Evolutionary conservation across 2,329 filamentous ascomycete species (phyloP).

Genomic region (Dactylellina cionopaga): DNA sequence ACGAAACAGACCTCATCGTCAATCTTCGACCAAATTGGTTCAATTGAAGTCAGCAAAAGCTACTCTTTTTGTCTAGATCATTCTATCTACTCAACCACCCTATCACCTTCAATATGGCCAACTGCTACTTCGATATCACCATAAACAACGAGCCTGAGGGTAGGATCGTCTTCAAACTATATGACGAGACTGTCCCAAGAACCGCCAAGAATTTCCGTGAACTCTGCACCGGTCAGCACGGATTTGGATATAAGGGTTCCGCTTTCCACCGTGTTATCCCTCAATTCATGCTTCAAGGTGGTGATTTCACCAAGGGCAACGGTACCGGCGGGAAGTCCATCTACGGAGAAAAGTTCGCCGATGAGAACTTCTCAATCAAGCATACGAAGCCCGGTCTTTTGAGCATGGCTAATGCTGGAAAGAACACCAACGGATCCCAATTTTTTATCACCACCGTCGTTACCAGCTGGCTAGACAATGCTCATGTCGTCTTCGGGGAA

Average conservation of each 20-base stretch:
- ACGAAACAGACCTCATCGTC: conserved; percentile 1
- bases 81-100: neutral
- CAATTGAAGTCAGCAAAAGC: neutral
- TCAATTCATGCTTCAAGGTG: conserved; percentile 90
- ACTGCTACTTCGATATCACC: conserved; percentile 45
- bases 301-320: conserved; percentile 85
- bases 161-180: conserved; percentile 90
- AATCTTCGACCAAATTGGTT: neutral
- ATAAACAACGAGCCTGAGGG: conserved; percentile 61
- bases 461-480: conserved; percentile 89
- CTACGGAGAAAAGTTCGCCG: conserved; percentile 83
- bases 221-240: conserved; percentile 85
- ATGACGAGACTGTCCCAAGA: conserved; percentile 85
- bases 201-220: conserved; percentile 78
- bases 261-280: conserved; percentile 91
- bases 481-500: conserved; percentile 88
- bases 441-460: conserved; percentile 97
- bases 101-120: conserved; percentile 28
- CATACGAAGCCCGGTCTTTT: conserved; percentile 93
- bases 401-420: conserved; percentile 95
- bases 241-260: conserved; percentile 82
- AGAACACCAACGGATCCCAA: conserved; percentile 93
- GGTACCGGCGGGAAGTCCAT: conserved; percentile 61
- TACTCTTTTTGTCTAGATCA: conserved; percentile 8
- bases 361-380: conserved; percentile 96